Percentiles rank a stretch among this genome's conserved stretches.
Conservation (phyloP, 2,329 filamentous ascomycete species). For the Paecilomyces formosus region DNA sequence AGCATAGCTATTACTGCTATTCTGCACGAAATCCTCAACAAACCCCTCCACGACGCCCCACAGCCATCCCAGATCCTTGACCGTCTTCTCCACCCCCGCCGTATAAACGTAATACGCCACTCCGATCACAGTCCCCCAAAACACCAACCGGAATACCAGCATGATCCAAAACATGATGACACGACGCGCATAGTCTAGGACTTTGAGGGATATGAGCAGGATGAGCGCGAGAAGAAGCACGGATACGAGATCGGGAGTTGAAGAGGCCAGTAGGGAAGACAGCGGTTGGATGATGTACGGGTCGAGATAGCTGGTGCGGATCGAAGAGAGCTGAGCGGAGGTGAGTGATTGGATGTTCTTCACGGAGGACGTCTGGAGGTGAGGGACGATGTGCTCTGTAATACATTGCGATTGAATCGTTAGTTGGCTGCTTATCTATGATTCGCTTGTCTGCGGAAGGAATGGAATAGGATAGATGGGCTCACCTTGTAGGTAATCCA, state of each 20-base stretch:
- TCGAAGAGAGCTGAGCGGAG: constrained; percentile 13
- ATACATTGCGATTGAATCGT: neutral
- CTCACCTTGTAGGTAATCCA: constrained; percentile 10
- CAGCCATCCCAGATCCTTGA: constrained; percentile 38
- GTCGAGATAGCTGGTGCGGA: constrained; percentile 37
- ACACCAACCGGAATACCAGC: constrained; percentile 54
- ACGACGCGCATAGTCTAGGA: constrained; percentile 63
- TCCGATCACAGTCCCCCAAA: constrained; percentile 56
- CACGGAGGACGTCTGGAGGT: constrained; percentile 8
- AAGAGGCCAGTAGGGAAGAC: constrained; percentile 24
- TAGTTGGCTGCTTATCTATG: neutral
- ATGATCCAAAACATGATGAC: constrained; percentile 70
- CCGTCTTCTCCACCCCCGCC: constrained; percentile 25
- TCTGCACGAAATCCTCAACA: constrained; percentile 47
- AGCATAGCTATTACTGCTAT: constrained; percentile 19
- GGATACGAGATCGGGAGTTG: constrained; percentile 28
- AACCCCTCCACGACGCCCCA: constrained; percentile 61
- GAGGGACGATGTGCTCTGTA: constrained; percentile 12
- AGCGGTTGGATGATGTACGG: constrained; percentile 40
- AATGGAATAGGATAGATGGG: neutral
- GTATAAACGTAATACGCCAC: constrained; percentile 49
- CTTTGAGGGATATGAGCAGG: constrained; percentile 56
- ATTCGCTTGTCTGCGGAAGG: neutral
- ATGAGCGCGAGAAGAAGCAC: constrained; percentile 48
- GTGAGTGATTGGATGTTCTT: constrained; percentile 10